Evolutionary conservation across 2,329 filamentous ascomycete species (phyloP).

Genomic region (Waltergamsia citrina): DNA sequence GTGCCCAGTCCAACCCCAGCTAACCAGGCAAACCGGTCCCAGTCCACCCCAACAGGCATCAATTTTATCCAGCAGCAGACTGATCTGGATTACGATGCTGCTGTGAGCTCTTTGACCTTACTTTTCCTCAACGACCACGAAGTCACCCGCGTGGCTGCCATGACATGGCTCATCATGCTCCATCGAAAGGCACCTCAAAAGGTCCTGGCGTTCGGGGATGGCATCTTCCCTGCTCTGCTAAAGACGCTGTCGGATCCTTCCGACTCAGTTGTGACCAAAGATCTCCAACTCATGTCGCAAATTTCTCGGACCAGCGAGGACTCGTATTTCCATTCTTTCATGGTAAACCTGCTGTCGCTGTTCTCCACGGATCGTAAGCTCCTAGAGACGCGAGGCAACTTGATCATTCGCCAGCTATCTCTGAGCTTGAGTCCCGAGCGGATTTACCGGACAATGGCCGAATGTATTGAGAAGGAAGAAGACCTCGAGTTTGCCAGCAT

Average conservation of each 20-base stretch:
- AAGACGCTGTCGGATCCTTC: conserved; percentile 95
- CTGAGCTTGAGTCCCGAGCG: conserved; percentile 86
- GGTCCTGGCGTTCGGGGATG: conserved; percentile 91
- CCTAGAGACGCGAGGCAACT: conserved; percentile 83
- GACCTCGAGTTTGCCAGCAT: conserved; percentile 98
- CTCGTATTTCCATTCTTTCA: conserved; percentile 95
- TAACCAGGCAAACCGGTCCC: conserved; percentile 18
- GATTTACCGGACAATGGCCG: conserved; percentile 90
- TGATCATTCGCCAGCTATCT: conserved; percentile 93
- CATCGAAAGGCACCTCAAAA: conserved; percentile 91
- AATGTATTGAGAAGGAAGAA: conserved; percentile 95
- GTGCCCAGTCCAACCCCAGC: conserved; percentile 40
- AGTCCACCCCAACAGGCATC: conserved; percentile 25
- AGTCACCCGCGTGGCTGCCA: conserved; percentile 82
- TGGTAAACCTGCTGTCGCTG: conserved; percentile 90
- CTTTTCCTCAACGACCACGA: conserved; percentile 96
- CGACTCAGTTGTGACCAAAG: conserved; percentile 90
- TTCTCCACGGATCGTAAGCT: conserved; percentile 91
- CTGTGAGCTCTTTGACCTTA: conserved; percentile 84
- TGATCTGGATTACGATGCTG: conserved; percentile 91
- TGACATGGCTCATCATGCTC: conserved; percentile 97
- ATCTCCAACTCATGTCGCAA: conserved; percentile 86
- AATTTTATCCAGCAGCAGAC: conserved; percentile 25
- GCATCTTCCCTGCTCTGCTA: conserved; percentile 88
- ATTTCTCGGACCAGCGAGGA: conserved; percentile 96